Evolutionary conservation across 1,284 basidiomycete genomes (phyloP).

Genomic region (Marasmius oreades): DNA sequence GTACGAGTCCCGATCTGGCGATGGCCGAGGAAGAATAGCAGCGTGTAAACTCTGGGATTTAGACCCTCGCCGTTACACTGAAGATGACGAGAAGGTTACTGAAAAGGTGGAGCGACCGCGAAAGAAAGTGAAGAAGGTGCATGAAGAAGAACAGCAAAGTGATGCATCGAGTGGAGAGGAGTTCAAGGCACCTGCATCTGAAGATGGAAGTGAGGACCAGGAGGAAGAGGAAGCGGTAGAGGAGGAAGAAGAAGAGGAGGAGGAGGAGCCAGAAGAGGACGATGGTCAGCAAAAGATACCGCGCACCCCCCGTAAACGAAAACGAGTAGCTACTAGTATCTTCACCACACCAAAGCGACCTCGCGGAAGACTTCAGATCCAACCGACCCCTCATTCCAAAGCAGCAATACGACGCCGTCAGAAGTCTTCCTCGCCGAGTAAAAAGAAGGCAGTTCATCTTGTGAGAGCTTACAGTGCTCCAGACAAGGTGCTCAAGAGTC

Average conservation of each 20-base stretch:
- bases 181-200: not conserved
- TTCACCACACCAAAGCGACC: conserved; percentile 26
- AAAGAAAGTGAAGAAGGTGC: conserved; percentile 1
- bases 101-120: not conserved
- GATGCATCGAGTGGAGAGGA: conserved; percentile 1
- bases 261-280: conserved; percentile 20
- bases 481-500: conserved; percentile 36
- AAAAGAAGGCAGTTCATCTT: conserved; percentile 29
- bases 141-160: not conserved
- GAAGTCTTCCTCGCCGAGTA: conserved; percentile 31
- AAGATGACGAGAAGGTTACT: not conserved
- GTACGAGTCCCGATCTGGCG: not conserved
- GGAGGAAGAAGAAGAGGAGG: conserved; percentile 16
- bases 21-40: not conserved
- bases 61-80: not conserved
- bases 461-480: conserved; percentile 29
- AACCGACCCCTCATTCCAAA: conserved; percentile 69
- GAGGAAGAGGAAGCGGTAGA: conserved; percentile 4
- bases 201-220: conserved; percentile 6
- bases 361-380: conserved; percentile 31
- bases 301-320: conserved; percentile 18
- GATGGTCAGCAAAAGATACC: conserved; percentile 17
- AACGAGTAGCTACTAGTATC: conserved; percentile 11
- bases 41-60: not conserved
- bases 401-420: conserved; percentile 43